Base-by-base conservation (phyloP, 2,329 filamentous ascomycete genomes). In the Colletotrichum siamense region DNA sequence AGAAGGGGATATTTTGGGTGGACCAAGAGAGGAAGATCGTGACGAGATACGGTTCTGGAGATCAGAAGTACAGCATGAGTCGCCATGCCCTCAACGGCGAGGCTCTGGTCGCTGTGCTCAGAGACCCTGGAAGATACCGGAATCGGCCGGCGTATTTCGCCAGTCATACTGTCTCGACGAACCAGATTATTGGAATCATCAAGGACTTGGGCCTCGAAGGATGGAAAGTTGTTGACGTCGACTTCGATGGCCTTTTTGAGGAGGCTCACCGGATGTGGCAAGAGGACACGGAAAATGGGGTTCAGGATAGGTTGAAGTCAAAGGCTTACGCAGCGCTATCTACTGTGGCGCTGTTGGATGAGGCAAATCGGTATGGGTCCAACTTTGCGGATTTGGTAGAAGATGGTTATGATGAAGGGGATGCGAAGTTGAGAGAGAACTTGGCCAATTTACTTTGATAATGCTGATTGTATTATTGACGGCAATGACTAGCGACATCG, bases 1-100 rank as follows among this genome's bases (percentile, higher is more conserved):
- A 78, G 32, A 52, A 34, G 8, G 79, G 75, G 2, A 76, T 66
- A 9, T 80, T 80, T 12, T 81, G 79, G 79, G 32, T 79, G 6
- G 39, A 80, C 22, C 69, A 63, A 13, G 55, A 76, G 8, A 67
- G 49, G 2, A 67, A 69, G 18, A 57, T 73, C 0, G 73, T 81
- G 8, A 79, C 76, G 6, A 72, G 75, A 1, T 69, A 73, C 9
- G 76, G 76, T 7, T 76, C 73, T 5, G 76, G 73, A 3, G 8
- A 77, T 9, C 73, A 77, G 15, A 62, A 26, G 26, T 65, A 10
- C 52, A 76, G 73, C 69, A 36, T 76, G 6, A 76, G 76, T 24
- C 69, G 73, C 2, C 63, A 49, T 12, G 69, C 26, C 8, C 63
- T 77, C 26, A 69, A 67, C 5, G 73, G 76, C 34, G 73, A 77